Conservation (phyloP, 1,284 basidiomycete genomes). For the Ustilago trichophora region DNA sequence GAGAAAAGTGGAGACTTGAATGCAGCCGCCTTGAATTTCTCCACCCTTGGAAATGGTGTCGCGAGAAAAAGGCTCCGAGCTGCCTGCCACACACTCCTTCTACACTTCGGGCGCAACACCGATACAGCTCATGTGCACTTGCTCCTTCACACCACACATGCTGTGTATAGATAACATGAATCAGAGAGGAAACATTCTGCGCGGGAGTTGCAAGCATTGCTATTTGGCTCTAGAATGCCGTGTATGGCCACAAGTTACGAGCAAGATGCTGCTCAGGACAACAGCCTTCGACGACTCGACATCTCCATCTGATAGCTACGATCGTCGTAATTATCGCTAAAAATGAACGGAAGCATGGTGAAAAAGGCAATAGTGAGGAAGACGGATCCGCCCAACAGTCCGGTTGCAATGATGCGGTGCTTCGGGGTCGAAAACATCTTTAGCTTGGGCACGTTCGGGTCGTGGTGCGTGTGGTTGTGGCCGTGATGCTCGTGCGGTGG, state of each 20-base stretch:
- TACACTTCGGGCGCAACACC: too few species aligned
- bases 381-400: constrained; percentile 37
- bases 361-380: constrained; percentile 32
- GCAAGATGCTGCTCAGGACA: constrained; percentile 3
- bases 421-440: constrained; percentile 48
- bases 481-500: constrained; percentile 9
- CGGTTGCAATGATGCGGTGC: constrained; percentile 40
- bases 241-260: too few species aligned
- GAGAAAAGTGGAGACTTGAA: neutral
- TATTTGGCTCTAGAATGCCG: too few species aligned
- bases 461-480: constrained; percentile 7
- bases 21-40: neutral
- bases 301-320: constrained; percentile 21
- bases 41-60: too few species aligned
- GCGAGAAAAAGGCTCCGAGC: constrained; percentile 16
- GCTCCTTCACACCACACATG: too few species aligned
- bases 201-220: too few species aligned
- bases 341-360: constrained; percentile 29
- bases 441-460: constrained; percentile 11
- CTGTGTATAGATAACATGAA: too few species aligned
- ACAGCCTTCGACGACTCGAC: constrained; percentile 19
- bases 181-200: neutral
- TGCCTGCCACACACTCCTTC: neutral
- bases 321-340: constrained; percentile 28
- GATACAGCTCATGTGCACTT: too few species aligned